These are phyloP conservation scores for Sordariomycetes sp. DNA, from an alignment of 2,329 filamentous ascomycete species.

Conservation along the genomic window DNA sequence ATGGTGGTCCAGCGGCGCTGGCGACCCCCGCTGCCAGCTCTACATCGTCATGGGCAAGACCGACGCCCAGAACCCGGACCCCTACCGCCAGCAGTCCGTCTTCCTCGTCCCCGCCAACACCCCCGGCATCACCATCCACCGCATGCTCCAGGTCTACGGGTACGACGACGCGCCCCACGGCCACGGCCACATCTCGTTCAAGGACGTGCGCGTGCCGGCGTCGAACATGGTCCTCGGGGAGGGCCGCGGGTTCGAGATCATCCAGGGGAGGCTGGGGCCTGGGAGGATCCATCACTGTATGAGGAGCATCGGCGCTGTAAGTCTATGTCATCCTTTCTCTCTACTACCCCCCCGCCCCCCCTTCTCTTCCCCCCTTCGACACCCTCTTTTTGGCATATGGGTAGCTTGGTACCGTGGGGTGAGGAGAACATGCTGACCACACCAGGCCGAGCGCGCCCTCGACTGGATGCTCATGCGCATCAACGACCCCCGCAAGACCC, in stretches of 20 bases:
- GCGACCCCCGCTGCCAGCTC: conserved; percentile 81
- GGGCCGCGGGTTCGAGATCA: conserved; percentile 93
- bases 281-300: conserved; percentile 97
- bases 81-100: conserved; percentile 87
- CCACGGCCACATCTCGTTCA: conserved; percentile 84
- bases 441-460: conserved; percentile 68
- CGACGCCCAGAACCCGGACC: conserved; percentile 58
- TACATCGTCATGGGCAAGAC: conserved; percentile 97
- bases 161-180: conserved; percentile 98
- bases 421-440: conserved; percentile 2
- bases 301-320: conserved; percentile 75
- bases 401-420: neutral
- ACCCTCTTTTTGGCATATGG: too few relatives aligned
- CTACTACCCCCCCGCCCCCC: too few relatives aligned
- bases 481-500: conserved; percentile 82
- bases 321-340: conserved; percentile 12
- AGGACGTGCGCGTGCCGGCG: conserved; percentile 77
- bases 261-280: conserved; percentile 89
- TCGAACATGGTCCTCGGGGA: conserved; percentile 82
- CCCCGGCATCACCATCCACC: conserved; percentile 80
- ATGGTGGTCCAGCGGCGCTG: conserved; percentile 98
- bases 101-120: conserved; percentile 72
- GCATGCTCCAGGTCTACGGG: conserved; percentile 88
- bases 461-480: conserved; percentile 92
- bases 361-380: conserved; percentile 7